phyloP scores from a whole-genome alignment of 805 yeast species.

The Ascoidea asiatica region DNA sequence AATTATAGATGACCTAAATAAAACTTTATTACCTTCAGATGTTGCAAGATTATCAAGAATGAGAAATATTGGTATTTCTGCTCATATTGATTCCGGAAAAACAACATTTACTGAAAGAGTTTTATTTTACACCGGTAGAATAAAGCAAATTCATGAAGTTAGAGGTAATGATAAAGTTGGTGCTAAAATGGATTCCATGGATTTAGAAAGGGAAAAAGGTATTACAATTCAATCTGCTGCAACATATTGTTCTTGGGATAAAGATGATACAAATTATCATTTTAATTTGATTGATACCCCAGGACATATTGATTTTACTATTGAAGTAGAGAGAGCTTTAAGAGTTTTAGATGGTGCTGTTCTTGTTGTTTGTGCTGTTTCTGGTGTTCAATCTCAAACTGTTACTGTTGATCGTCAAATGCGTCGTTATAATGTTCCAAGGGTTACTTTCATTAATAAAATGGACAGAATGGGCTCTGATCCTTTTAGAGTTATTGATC shows the following conservation, averaged over 20 bases:
- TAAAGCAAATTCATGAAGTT: conserved; percentile 92
- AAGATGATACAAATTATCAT: conserved; percentile 54
- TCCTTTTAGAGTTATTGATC: conserved; percentile 92
- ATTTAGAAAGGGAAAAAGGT: conserved; percentile 95
- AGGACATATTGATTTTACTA: conserved; percentile 97
- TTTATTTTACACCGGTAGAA: conserved; percentile 89
- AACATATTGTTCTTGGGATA: conserved; percentile 94
- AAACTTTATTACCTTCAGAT: conserved; percentile 37
- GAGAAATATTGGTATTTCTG: conserved; percentile 95
- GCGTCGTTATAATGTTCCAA: conserved; percentile 95
- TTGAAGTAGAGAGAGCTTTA: conserved; percentile 97
- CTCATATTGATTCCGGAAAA: conserved; percentile 96
- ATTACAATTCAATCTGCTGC: conserved; percentile 99
- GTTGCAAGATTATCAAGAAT: conserved; percentile 35
- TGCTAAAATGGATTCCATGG: conserved; percentile 99
- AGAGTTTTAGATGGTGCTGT: conserved; percentile 98
- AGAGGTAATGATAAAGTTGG: conserved; percentile 97
- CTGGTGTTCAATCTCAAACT: conserved; percentile 97
- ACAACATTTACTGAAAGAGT: conserved; percentile 98
- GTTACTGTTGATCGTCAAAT: conserved; percentile 98
- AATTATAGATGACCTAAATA: conserved; percentile 44
- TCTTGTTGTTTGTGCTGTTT: conserved; percentile 93
- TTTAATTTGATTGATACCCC: conserved; percentile 97
- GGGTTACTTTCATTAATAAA: conserved; percentile 91
- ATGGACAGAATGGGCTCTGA: conserved; percentile 99